Percentiles rank a stretch among this genome's conserved stretches.
phyloP scores from a whole-genome alignment of 306 rosid genomes.

The Acacia crassicarpa region DNA sequence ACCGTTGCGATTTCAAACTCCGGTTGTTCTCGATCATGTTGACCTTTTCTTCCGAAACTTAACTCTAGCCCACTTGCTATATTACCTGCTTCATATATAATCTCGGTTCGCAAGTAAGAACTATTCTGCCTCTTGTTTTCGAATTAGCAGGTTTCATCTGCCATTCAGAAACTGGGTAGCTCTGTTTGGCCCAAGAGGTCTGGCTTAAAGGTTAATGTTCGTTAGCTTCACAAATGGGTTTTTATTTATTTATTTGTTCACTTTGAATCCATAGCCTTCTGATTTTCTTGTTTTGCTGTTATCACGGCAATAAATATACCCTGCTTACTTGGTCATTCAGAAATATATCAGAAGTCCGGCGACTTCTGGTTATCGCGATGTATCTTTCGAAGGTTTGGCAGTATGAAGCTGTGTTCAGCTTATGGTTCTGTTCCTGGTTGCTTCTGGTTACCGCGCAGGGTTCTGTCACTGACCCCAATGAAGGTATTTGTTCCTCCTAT shows the following conservation, averaged over 20 bases:
- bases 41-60: constrained; percentile 3
- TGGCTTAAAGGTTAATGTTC: not conserved
- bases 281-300: constrained; percentile 34
- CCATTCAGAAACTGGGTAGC: not conserved
- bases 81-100: not conserved
- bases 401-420: constrained; percentile 35
- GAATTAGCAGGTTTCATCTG: constrained; percentile 3
- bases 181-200: not conserved
- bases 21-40: not conserved
- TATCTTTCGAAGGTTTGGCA: constrained; percentile 47
- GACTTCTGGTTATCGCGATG: constrained; percentile 46
- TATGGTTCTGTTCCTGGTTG: constrained; percentile 56
- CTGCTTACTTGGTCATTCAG: constrained; percentile 24
- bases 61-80: not conserved
- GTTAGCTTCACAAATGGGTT: constrained; percentile 7
- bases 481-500: constrained; percentile 54
- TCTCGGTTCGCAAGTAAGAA: constrained; percentile 18
- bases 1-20: not conserved
- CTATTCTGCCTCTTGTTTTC: not conserved
- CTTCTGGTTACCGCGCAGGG: constrained; percentile 40
- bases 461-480: constrained; percentile 41
- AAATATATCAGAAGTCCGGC: constrained; percentile 31
- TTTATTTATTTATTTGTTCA: not conserved
- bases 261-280: constrained; percentile 18
- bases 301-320: constrained; percentile 33